These are phyloP conservation scores for Arthromyces matolae DNA, from an alignment of 768 basidiomycete species.

Conservation along the genomic window DNA sequence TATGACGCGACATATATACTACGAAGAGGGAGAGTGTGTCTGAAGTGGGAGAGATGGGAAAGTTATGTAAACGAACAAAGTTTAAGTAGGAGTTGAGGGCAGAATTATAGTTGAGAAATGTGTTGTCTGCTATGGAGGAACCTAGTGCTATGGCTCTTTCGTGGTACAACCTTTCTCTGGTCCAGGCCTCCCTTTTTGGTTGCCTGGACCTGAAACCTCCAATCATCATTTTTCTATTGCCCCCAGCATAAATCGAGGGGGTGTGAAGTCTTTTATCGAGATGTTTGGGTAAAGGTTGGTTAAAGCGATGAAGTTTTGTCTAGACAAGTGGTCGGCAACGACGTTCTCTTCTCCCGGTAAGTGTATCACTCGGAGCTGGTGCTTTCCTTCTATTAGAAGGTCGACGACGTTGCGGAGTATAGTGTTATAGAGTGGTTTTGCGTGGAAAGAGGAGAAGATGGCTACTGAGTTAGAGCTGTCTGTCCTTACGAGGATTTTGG, in stretches of 20 bases:
- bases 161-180: neutral
- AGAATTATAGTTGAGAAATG: no score
- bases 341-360: neutral
- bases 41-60: neutral
- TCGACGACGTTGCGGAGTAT: neutral
- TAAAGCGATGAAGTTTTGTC: neutral
- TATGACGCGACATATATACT: neutral
- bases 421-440: no score
- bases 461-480: no score
- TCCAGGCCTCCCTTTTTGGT: neutral
- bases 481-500: neutral
- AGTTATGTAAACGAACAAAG: neutral
- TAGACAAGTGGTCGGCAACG: neutral
- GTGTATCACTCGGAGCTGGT: neutral
- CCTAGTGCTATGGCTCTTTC: neutral
- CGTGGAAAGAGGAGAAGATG: no score
- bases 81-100: no score
- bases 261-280: neutral
- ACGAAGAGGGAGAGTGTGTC: no score
- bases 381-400: neutral
- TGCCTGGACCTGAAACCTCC: neutral
- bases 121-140: no score
- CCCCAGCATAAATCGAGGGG: no score
- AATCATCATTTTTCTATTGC: neutral
- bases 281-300: neutral